Evolutionary conservation across 2,329 filamentous ascomycete species (phyloP).

Genomic region (Venturia oleaginea): DNA sequence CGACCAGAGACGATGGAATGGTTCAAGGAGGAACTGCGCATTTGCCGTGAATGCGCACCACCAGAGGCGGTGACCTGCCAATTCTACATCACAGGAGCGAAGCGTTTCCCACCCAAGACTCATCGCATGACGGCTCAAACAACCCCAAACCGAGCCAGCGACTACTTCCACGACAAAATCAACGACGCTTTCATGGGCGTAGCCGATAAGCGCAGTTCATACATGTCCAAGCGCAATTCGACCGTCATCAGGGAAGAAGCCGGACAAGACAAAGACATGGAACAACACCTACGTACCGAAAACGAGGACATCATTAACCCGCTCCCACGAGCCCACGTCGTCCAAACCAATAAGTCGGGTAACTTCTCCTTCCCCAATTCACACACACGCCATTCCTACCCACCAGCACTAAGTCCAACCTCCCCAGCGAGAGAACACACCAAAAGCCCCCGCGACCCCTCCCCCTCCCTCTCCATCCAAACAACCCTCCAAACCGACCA

Average conservation of each 20-base stretch:
- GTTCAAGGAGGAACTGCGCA: conserved; percentile 91
- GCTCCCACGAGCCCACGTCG: conserved; percentile 51
- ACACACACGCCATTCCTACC: conserved; percentile 4
- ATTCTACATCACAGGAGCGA: conserved; percentile 82
- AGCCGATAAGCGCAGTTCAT: conserved; percentile 56
- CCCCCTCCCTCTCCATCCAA: conserved; percentile 27
- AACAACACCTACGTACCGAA: conserved; percentile 69
- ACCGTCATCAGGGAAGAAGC: conserved; percentile 75
- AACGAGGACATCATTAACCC: conserved; percentile 79
- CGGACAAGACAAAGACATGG: conserved; percentile 66
- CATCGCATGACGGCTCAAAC: conserved; percentile 15
- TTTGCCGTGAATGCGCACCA: conserved; percentile 82
- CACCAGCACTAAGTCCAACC: conserved; percentile 30
- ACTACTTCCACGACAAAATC: conserved; percentile 73
- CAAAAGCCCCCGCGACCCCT: conserved; percentile 17
- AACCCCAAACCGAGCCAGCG: conserved; percentile 46
- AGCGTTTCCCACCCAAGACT: conserved; percentile 39
- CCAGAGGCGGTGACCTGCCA: conserved; percentile 85
- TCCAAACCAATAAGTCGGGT: not conserved
- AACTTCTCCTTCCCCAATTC: not conserved
- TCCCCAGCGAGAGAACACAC: conserved; percentile 17
- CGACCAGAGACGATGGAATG: conserved; percentile 90
- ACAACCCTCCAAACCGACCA: conserved; percentile 26
- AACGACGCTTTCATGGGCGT: conserved; percentile 83
- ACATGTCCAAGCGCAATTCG: conserved; percentile 56